Conservation (phyloP, 352 stramenopile species). For the Pythium folliculosum region DNA sequence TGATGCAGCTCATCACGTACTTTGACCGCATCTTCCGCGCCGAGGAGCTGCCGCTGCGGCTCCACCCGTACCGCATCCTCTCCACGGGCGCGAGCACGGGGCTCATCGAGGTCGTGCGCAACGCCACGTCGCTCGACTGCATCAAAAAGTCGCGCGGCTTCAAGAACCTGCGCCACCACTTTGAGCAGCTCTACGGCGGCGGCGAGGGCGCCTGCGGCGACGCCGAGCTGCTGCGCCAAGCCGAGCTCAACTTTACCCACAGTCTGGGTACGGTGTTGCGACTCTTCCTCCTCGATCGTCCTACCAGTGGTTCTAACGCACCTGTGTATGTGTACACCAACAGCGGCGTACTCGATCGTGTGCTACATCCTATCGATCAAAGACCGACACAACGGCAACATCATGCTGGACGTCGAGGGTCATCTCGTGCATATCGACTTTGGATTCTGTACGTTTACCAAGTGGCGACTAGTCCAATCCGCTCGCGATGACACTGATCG, state of each 20-base stretch:
- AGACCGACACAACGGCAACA: conserved; percentile 99
- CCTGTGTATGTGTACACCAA: conserved; percentile 35
- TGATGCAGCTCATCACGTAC: conserved; percentile 97
- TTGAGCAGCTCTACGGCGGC: conserved; percentile 91
- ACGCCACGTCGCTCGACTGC: conserved; percentile 96
- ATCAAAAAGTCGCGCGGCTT: conserved; percentile 92
- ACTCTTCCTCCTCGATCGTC: background rate
- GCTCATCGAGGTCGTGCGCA: conserved; percentile 95
- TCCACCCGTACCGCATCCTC: conserved; percentile 96
- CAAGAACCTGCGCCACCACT: conserved; percentile 90
- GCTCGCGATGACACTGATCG: background rate
- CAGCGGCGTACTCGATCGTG: conserved; percentile 97
- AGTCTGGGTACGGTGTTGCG: conserved; percentile 60
- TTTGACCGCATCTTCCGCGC: conserved; percentile 94
- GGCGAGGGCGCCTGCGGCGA: conserved; percentile 29
- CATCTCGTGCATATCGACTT: conserved; percentile 99
- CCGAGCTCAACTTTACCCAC: conserved; percentile 81
- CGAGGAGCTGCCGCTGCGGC: conserved; percentile 89
- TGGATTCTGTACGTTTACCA: conserved; percentile 90
- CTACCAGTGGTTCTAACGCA: conserved; percentile 11
- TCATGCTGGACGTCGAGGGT: conserved; percentile 97
- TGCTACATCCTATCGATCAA: conserved; percentile 98
- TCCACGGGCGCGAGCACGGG: conserved; percentile 94
- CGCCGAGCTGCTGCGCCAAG: conserved; percentile 53
- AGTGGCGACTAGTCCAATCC: background rate